Evolutionary conservation across 2,329 filamentous ascomycete genomes (phyloP), one percentile per base, ranked within the genome.

Genomic region (Nigrospora sphaerica): DNA sequence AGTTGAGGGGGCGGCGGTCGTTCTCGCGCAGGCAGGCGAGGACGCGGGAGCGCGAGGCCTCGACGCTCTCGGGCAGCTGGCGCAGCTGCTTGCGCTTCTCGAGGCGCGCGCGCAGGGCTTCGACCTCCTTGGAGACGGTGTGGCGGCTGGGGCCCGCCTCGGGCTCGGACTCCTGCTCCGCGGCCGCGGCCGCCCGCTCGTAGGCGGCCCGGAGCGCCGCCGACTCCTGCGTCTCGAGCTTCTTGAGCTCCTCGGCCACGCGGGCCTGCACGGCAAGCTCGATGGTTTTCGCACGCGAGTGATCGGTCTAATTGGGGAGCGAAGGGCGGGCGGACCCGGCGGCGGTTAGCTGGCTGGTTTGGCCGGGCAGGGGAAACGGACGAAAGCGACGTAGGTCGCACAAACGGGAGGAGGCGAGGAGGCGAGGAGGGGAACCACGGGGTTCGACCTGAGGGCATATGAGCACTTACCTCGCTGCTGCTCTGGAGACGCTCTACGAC

Each of bases 201-300:
- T 85, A 80, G 50, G 88, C 79, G 48, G 81, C 72, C 55, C 77
- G 74, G 53, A 95, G 83, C 49, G 83, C 80, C 42, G 82, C 75
- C 53, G 80, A 70, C 64, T 92, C 85, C 57, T 83, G 73, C 53
- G 81, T 76, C 63, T 84, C 83, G 53, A 95, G 81, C 57, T 83
- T 84, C 67, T 85, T 82, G 55, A 97, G 88, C 71, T 96, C 91
- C 59, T 82, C 77, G 59, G 85, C 81, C 50, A 96, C 88, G 67
- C 92, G 91, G 63, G 81, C 73, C 73, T 96, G 91, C 66, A 95
- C 84, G 59, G 92, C 85, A 53, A 93, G 81, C 71, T 97, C 92
- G 66, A 89, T 73, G 61, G 84, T 75, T 70, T 88, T 88, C 59
- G 85, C 78, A 63, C 92, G 90, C 54, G 89, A 91, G 49, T 84